Conservation (phyloP, 129 eudicot species). For the Escallonia rubra region DNA sequence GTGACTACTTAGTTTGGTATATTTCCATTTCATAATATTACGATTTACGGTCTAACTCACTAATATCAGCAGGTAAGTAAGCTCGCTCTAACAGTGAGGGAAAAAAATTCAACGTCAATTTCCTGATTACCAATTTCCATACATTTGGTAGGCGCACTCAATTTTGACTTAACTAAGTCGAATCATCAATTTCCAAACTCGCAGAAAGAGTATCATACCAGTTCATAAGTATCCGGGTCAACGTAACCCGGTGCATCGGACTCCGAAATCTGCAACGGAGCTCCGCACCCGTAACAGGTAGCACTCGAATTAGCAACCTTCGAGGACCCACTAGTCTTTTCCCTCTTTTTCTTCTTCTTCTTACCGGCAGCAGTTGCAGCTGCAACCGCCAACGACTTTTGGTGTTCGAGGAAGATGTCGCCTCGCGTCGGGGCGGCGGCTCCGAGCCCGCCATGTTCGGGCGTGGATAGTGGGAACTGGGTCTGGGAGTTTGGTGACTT, state of each 20-base stretch:
- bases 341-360: conserved; percentile 47
- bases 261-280: conserved; percentile 71
- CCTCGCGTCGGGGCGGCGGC: conserved; percentile 89
- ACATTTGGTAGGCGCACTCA: too few relatives aligned
- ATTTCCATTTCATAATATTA: too few relatives aligned
- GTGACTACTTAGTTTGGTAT: too few relatives aligned
- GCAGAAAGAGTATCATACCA: conserved; percentile 37
- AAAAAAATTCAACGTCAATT: too few relatives aligned
- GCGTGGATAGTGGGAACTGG: conserved; percentile 18
- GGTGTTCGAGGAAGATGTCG: conserved; percentile 61
- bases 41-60: too few relatives aligned
- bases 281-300: conserved; percentile 92
- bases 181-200: too few relatives aligned
- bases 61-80: too few relatives aligned
- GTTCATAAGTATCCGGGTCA: conserved; percentile 62
- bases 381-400: conserved; percentile 45
- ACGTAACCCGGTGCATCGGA: conserved; percentile 89
- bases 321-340: conserved; percentile 28
- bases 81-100: too few relatives aligned
- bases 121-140: too few relatives aligned
- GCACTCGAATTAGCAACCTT: conserved; percentile 24
- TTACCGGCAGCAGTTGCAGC: conserved; percentile 27
- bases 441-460: conserved; percentile 66
- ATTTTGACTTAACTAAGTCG: too few relatives aligned
- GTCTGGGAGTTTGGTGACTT: conserved; percentile 10